Percentiles rank a stretch among this genome's conserved stretches.
Conservation (phyloP, 495 filamentous ascomycete species). For the Hypoxylon rickii region DNA sequence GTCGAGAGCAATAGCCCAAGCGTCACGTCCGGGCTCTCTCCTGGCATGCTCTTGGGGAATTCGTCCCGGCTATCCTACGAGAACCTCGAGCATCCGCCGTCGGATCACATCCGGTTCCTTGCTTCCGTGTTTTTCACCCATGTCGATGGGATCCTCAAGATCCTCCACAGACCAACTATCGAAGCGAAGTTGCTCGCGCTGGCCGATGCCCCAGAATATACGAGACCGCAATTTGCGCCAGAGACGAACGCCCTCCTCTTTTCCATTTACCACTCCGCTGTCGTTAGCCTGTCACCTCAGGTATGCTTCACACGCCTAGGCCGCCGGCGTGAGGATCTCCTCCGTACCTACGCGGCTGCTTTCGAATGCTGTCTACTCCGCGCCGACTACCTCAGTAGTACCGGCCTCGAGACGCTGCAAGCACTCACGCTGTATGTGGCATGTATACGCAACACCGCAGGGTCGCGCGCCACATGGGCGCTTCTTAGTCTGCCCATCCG, state of each 20-base stretch:
- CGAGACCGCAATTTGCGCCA: constrained; percentile 19
- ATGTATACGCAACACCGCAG: constrained; percentile 56
- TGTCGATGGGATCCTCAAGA: constrained; percentile 59
- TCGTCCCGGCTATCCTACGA: constrained; percentile 41
- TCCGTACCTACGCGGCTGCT: constrained; percentile 64
- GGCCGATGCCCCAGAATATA: constrained; percentile 42
- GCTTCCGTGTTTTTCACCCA: constrained; percentile 60
- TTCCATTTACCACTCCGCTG: constrained; percentile 63
- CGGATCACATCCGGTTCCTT: constrained; percentile 64
- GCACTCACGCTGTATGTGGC: constrained; percentile 66
- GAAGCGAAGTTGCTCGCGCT: constrained; percentile 45
- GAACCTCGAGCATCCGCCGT: constrained; percentile 49
- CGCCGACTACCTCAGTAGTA: constrained; percentile 69
- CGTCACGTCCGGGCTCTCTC: constrained; percentile 60
- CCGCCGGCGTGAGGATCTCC: constrained; percentile 48
- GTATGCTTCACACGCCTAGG: constrained; percentile 50
- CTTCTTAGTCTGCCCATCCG: constrained; percentile 66
- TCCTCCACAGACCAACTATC: constrained; percentile 55
- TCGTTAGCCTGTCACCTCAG: constrained; percentile 55
- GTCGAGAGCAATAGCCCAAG: constrained; percentile 50
- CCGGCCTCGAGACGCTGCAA: constrained; percentile 71
- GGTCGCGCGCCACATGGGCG: constrained; percentile 62
- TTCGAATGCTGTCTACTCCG: constrained; percentile 69
- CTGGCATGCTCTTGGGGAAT: constrained; percentile 53
- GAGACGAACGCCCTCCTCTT: constrained; percentile 61